Evolutionary conservation across 2,329 filamentous ascomycete genomes (phyloP), one percentile per base, ranked within the genome.

Genomic region (Diaporthe longicolla): DNA sequence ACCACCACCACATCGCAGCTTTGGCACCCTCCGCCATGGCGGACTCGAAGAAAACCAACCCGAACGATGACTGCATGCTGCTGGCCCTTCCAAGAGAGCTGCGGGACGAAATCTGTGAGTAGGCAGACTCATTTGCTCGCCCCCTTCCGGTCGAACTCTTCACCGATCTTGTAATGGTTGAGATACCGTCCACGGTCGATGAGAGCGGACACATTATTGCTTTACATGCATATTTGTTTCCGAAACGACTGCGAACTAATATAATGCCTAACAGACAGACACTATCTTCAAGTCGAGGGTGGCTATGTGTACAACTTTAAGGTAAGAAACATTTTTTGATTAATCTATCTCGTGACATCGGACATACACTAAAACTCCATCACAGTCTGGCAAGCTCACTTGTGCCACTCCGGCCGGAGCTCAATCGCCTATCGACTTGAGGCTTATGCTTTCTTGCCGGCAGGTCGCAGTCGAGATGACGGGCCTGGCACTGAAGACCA

Each of bases 71-170:
- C 57, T 61, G 13, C 57, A 61, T 17, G n/a, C 10, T 61, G 57
- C 35, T 61, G n/a, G 57, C 35, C n/a, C 35, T 61, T 37, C 57
- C 57, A 4, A 61, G 57, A 43, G 57, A 61, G 57, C 57, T 61
- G 57, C 35, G 57, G 3, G 57, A 61, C 57, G 15, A 19, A 3
- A 61, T 61, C 35, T 61, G 57, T 61, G 26, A 43, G 57, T n/a
- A n/a, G 45, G 10, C 5, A 19, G 21, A 61, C 35, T 11, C 35
- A 26, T 43, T 61, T 61, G n/a, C n/a, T 26, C 13, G 13, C 21
- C 35, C 57, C 7, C 17, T 17, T 15, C 35, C 35, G 8, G 9
- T 26, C 35, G 7, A 43, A 19, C 13, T 26, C n/a, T 19, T 61
- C 5, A 40, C 4, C 35, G 37, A 8, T n/a, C 13, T 59, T 19